Evolutionary conservation across 2,329 filamentous ascomycete species (phyloP), one percentile per base, ranked within the genome.

Genomic region (Plenodomus lindquistii): DNA sequence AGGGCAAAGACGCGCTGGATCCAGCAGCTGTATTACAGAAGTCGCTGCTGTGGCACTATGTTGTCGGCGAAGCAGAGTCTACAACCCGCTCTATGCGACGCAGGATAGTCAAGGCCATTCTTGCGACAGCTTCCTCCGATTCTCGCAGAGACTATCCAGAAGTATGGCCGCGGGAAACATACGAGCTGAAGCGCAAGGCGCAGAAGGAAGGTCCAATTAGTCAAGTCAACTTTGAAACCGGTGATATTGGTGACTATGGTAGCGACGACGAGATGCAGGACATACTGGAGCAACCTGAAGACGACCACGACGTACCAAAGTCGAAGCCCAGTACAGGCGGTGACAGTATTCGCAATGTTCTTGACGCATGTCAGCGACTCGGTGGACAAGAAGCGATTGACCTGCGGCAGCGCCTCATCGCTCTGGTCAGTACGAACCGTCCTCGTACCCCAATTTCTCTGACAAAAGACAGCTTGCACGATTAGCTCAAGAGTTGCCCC

Each of bases 161-260:
- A 62, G 74, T 92, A 3, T 93, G 88, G 73, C 77, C 80, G 18
- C 82, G 83, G 43, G 89, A 92, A 70, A 82, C 81, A 2, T 79
- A 73, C 50, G 75, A 74, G 54, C 70, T 60, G 40, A 77, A 72
- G 53, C 75, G 60, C 38, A 73, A 72, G 43, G 63, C 70, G 50
- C 83, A 83, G 58, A 73, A 81, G 17, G 83, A 82, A 55, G 70
- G 77, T 9, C 60, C 87, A 47, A 67, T 86, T 6, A 81, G 85
- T 13, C 82, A 85, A 21, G 78, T 81, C 36, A 76, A 83, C 44
- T 84, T 81, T 46, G 63, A 65, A 37, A 59, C 48, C 16, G 83
- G 80, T 11, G 81, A 85, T 54, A 86, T 86, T 58, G 75, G 70
- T 47, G 83, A 84, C 49, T 82, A 85, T 19, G 59, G 54, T 9